phyloP scores from a whole-genome alignment of 257 asterid genomes.

The Lavandula angustifolia region DNA sequence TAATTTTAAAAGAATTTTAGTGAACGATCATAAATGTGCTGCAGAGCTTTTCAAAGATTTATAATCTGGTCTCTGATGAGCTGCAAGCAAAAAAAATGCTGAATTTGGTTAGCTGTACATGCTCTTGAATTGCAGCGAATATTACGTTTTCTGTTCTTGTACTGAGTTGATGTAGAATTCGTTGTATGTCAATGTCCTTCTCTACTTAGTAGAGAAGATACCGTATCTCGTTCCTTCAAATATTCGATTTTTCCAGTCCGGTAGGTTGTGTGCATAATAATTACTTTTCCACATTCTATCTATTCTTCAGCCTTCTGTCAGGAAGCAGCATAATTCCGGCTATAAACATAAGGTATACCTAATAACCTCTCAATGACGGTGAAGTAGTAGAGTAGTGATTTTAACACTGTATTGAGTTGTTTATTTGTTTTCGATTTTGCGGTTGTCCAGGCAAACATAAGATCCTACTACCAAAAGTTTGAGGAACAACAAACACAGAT shows the following conservation, averaged over 20 bases:
- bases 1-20: background rate
- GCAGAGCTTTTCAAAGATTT: background rate
- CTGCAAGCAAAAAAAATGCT: background rate
- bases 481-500: slow-evolving; percentile 68
- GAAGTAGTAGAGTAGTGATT: slow-evolving; percentile 6
- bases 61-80: background rate
- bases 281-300: slow-evolving; percentile 1
- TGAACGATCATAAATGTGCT: background rate
- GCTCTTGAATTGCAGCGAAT: slow-evolving; percentile 9
- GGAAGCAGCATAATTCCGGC: slow-evolving; percentile 72
- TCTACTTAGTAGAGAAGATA: background rate
- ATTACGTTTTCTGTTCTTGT: background rate
- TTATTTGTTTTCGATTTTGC: background rate
- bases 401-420: background rate
- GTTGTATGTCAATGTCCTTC: background rate
- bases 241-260: background rate
- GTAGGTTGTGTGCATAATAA: slow-evolving; percentile 3
- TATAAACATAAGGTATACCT: slow-evolving; percentile 63
- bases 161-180: slow-evolving; percentile 3
- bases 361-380: background rate
- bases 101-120: background rate
- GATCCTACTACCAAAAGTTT: slow-evolving; percentile 62
- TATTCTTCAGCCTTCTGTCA: slow-evolving; percentile 61
- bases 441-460: slow-evolving; percentile 54
- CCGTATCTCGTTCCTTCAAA: background rate